Evolutionary conservation across 148 eudicot genomes (phyloP), one percentile per base, ranked within the genome.

Genomic region (Vaccinium myrtillus): DNA sequence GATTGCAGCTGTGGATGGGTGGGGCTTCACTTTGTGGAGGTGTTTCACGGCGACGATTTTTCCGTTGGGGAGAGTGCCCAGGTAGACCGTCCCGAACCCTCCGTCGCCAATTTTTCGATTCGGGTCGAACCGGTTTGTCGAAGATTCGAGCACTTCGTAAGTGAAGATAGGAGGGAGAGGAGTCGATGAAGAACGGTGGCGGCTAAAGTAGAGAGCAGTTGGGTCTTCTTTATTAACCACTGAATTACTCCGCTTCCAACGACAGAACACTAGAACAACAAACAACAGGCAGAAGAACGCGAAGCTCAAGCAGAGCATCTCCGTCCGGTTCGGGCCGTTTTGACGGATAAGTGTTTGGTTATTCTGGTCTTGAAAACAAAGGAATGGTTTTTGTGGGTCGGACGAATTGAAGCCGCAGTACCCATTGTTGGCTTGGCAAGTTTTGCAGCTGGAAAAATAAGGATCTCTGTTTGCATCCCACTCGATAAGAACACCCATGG

Each of bases 111-210:
- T 91, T 48, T 96, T 96, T 36, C 94, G 86, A 4, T 89, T 91
- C 75, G 90, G 93, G 86, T 94, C 95, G 81, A 96, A 96, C 56
- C 92, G 81, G 46, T 96, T 96, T 0, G 99, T 96, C 30, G 99
- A 90, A 0, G 85, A 25, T 36, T 94, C 94, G 1, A 96, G 97
- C 90, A 94, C 99, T 50, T 96, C 97, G 87, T 87, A 96, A 32
- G 97, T 91, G 85, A 94, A 96, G 2, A 91, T 92, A 3, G 98
- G 99, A 6, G 98, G 98, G 11, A 96, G 94, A 2, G 92, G 91
- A 12, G 89, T 90, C 2, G 94, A 94, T 0, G 94, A 87, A 14
- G 94, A 89, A 16, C 97, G 91, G 84, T 96, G 98, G 8, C 93
- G 90, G 23, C 88, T 92, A 39, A 94, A 87, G 82, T 88, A 94